A percentile compares a stretch with the other conserved stretches of the same genome.
Evolutionary conservation across 331 rosid species (phyloP).

Genomic region (Cydonia oblonga): DNA sequence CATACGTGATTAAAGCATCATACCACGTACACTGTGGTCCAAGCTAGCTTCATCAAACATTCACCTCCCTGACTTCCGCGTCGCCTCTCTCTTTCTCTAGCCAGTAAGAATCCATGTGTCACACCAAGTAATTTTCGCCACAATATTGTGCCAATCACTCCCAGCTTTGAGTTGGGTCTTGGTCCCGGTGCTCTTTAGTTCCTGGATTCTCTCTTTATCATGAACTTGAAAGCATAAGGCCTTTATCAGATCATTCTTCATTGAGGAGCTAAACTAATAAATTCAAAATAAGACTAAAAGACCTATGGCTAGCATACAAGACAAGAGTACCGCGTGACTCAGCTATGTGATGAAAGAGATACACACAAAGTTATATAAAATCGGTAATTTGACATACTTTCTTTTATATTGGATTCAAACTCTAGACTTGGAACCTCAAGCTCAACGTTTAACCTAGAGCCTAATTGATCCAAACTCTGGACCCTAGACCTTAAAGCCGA

Average conservation of each 20-base stretch:
- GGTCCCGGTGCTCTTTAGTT: slow-evolving; percentile 21
- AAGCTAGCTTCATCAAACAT: not conserved
- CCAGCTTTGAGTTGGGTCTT: slow-evolving; percentile 36
- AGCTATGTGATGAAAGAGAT: too few species aligned
- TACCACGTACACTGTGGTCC: not conserved
- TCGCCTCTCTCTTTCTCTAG: slow-evolving; percentile 9
- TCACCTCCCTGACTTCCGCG: slow-evolving; percentile 20
- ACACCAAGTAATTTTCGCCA: slow-evolving; percentile 10
- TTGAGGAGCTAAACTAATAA: not conserved
- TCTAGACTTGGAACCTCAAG: too few species aligned
- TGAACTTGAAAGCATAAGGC: not conserved
- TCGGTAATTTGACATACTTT: not conserved
- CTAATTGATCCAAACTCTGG: not conserved
- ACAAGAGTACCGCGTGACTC: not conserved
- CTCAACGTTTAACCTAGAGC: not conserved
- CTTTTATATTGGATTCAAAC: not conserved
- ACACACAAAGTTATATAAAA: too few species aligned
- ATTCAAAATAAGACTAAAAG: not conserved
- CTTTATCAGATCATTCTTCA: not conserved
- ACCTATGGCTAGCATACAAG: not conserved
- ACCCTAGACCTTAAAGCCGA: not conserved
- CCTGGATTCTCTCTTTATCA: slow-evolving; percentile 19
- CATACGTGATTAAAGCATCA: not conserved
- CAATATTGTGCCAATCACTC: slow-evolving; percentile 34
- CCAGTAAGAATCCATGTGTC: slow-evolving; percentile 19